A percentile compares a stretch with the other conserved stretches of the same genome.
Conservation (phyloP, 192 early-diverging fungal genomes). For the Paraglomus brasilianum region DNA sequence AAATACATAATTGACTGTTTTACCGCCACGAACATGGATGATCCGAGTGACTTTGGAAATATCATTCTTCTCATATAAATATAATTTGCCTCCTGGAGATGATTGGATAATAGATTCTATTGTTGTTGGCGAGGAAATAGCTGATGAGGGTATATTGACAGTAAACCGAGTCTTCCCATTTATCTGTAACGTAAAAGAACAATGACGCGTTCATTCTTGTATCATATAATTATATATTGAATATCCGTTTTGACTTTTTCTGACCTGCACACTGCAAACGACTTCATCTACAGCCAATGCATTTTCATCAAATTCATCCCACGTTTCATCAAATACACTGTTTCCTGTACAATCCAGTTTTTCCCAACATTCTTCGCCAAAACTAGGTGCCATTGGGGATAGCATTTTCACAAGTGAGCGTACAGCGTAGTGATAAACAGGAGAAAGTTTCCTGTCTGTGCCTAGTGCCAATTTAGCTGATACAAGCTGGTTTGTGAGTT, state of each 20-base stretch:
- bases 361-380: slow-evolving; percentile 78
- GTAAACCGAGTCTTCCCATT: slow-evolving; percentile 79
- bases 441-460: slow-evolving; percentile 33
- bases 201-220: not conserved
- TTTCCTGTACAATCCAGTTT: slow-evolving; percentile 26
- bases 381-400: slow-evolving; percentile 67
- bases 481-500: slow-evolving; percentile 60
- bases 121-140: slow-evolving; percentile 36
- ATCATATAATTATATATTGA: slow-evolving; percentile 26
- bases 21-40: slow-evolving; percentile 71
- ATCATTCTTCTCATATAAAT: slow-evolving; percentile 47
- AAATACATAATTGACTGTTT: slow-evolving; percentile 74
- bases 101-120: slow-evolving; percentile 47
- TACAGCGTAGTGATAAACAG: slow-evolving; percentile 54
- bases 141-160: slow-evolving; percentile 44
- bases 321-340: slow-evolving; percentile 54
- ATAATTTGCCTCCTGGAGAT: slow-evolving; percentile 50
- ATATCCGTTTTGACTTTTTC: not conserved
- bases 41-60: slow-evolving; percentile 48
- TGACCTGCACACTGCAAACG: slow-evolving; percentile 56
- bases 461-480: not conserved
- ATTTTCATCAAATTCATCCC: slow-evolving; percentile 55
- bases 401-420: slow-evolving; percentile 66
- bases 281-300: slow-evolving; percentile 52
- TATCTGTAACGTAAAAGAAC: slow-evolving; percentile 46